phyloP scores from a whole-genome alignment of 2,329 filamentous ascomycete species.

The Diaporthe australafricana region DNA sequence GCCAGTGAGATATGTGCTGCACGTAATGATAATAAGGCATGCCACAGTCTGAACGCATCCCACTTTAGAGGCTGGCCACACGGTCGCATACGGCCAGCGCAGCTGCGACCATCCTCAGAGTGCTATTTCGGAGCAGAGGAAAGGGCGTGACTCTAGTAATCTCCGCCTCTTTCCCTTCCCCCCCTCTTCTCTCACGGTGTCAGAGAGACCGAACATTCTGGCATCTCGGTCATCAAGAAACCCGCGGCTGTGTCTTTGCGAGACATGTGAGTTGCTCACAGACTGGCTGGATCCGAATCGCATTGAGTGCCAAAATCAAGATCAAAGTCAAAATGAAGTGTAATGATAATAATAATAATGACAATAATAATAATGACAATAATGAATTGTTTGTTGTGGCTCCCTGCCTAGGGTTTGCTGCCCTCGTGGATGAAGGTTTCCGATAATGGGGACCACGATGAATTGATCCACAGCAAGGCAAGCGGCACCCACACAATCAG shows the following conservation, averaged over 20 bases:
- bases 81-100: neutral
- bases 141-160: slow-evolving; percentile 17
- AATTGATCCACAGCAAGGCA: slow-evolving; percentile 8
- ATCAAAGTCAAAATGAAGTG: neutral
- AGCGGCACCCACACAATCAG: slow-evolving; percentile 20
- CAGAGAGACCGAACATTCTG: slow-evolving; percentile 24
- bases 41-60: slow-evolving; percentile 21
- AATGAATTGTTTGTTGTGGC: slow-evolving; percentile 18
- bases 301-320: neutral
- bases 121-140: slow-evolving; percentile 4
- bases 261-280: neutral
- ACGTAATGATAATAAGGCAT: slow-evolving; percentile 13
- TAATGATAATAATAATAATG: too few relatives aligned
- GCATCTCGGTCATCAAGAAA: slow-evolving; percentile 18
- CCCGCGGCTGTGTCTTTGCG: neutral
- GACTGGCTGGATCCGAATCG: neutral
- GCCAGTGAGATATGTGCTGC: slow-evolving; percentile 1
- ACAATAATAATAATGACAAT: too few relatives aligned
- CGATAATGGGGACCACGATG: slow-evolving; percentile 16
- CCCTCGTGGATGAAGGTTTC: slow-evolving; percentile 28
- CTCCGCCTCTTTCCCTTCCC: neutral
- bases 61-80: slow-evolving; percentile 6
- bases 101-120: neutral
- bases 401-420: slow-evolving; percentile 15
- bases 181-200: neutral